phyloP scores from a whole-genome alignment of 2,329 filamentous ascomycete species.

The Exophiala phaeomuriformis region DNA sequence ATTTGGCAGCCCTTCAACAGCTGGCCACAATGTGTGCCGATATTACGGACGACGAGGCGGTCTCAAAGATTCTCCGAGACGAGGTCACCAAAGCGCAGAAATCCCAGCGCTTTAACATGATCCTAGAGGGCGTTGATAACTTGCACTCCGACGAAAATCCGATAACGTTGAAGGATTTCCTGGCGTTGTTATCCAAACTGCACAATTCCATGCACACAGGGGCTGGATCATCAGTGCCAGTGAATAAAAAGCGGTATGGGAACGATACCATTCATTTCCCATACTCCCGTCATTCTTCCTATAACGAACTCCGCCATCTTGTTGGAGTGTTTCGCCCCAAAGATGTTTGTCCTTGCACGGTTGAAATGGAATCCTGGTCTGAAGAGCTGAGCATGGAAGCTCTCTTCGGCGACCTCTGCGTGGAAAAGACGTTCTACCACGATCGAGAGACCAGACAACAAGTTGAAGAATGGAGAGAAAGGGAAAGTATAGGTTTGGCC shows the following conservation, averaged over 20 bases:
- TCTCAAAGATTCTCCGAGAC: conserved; percentile 29
- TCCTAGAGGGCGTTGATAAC: conserved; percentile 34
- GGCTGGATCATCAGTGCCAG: not conserved
- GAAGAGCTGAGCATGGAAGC: conserved; percentile 55
- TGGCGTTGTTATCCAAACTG: conserved; percentile 12
- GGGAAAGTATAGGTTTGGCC: conserved; percentile 21
- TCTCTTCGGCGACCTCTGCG: conserved; percentile 67
- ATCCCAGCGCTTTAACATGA: conserved; percentile 33
- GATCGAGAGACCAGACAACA: conserved; percentile 53
- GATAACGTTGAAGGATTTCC: conserved; percentile 34
- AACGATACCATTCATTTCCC: conserved; percentile 52
- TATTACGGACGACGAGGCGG: conserved; percentile 28
- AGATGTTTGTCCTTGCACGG: conserved; percentile 78
- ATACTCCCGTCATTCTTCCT: conserved; percentile 85
- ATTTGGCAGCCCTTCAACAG: conserved; percentile 43
- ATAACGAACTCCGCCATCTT: conserved; percentile 66
- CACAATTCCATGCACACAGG: not conserved
- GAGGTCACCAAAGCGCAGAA: conserved; percentile 31
- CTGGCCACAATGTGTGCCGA: conserved; percentile 48
- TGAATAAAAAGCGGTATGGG: not conserved
- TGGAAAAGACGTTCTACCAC: conserved; percentile 53
- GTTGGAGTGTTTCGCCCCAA: conserved; percentile 60
- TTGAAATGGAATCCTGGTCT: conserved; percentile 57
- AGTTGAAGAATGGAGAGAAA: conserved; percentile 13
- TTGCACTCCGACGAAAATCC: conserved; percentile 35